Conservation (phyloP, 1,139 yeast genomes). For the Pneumocystis oryctolagi region DNA sequence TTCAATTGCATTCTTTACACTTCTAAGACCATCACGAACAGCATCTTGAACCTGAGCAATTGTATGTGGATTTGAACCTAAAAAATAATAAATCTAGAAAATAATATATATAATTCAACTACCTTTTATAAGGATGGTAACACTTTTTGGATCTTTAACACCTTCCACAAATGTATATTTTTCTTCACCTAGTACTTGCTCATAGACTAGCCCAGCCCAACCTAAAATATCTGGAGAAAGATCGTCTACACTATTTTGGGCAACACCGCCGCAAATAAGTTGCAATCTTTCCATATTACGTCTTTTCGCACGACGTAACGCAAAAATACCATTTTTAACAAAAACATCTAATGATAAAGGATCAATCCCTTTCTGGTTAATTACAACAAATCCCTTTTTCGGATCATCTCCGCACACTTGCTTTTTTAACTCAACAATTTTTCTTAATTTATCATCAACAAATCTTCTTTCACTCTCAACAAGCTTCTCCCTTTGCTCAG, state of each 20-base stretch:
- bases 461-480: conserved; percentile 88
- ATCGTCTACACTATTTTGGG: conserved; percentile 95
- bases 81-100: conserved; percentile 80
- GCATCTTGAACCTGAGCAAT: conserved; percentile 92
- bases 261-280: conserved; percentile 91
- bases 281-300: conserved; percentile 98
- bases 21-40: conserved; percentile 88
- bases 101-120: conserved; percentile 52
- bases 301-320: conserved; percentile 94
- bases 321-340: conserved; percentile 85
- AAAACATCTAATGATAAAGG: conserved; percentile 93
- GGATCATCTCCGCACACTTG: conserved; percentile 71
- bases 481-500: conserved; percentile 90
- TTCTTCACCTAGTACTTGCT: conserved; percentile 90
- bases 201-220: conserved; percentile 79
- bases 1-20: conserved; percentile 79
- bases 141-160: conserved; percentile 79
- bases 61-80: conserved; percentile 80
- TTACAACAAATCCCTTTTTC: conserved; percentile 73
- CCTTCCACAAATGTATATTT: conserved; percentile 93
- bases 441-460: conserved; percentile 83
- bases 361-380: conserved; percentile 97
- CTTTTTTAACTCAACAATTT: conserved; percentile 84
- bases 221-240: conserved; percentile 76
- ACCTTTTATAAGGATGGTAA: conserved; percentile 83